Conservation (phyloP, 2,329 filamentous ascomycete genomes). For the Alternaria triticimaculans region DNA sequence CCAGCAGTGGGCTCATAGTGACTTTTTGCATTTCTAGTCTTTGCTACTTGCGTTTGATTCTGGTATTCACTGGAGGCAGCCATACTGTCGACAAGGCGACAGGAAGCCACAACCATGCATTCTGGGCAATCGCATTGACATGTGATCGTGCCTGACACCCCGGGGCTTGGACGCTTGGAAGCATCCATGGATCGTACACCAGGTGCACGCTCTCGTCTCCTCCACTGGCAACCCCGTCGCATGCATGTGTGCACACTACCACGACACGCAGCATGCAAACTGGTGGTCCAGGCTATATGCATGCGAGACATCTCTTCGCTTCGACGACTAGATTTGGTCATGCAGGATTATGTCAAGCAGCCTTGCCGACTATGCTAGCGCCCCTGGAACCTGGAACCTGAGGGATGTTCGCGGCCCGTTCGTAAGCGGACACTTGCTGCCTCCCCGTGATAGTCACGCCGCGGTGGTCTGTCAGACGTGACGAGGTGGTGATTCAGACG, state of each 20-base stretch:
- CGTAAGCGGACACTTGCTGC: constrained; percentile 25
- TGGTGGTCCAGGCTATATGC: constrained; percentile 12
- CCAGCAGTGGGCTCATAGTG: neutral
- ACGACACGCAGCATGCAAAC: neutral
- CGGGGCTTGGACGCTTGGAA: neutral
- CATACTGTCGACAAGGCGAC: neutral
- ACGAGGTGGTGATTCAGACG: constrained; percentile 12
- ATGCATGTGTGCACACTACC: neutral
- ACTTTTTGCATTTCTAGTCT: neutral
- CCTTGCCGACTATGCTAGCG: constrained; percentile 1
- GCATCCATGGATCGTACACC: neutral
- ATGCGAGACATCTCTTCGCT: constrained; percentile 6
- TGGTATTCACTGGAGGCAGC: neutral
- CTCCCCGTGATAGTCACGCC: constrained; percentile 8
- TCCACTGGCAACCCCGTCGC: neutral
- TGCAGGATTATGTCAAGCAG: constrained; percentile 14
- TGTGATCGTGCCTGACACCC: neutral
- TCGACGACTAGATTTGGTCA: neutral
- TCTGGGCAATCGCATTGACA: neutral
- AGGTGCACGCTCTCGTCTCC: neutral
- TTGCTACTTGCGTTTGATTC: neutral
- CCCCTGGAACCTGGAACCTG: neutral
- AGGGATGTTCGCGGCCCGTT: constrained; percentile 27
- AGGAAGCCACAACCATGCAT: neutral
- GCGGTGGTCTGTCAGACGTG: constrained; percentile 8